These are phyloP conservation scores for Cladosporium sp. DNA, from an alignment of 2,329 filamentous ascomycete species.

Conservation along the genomic window DNA sequence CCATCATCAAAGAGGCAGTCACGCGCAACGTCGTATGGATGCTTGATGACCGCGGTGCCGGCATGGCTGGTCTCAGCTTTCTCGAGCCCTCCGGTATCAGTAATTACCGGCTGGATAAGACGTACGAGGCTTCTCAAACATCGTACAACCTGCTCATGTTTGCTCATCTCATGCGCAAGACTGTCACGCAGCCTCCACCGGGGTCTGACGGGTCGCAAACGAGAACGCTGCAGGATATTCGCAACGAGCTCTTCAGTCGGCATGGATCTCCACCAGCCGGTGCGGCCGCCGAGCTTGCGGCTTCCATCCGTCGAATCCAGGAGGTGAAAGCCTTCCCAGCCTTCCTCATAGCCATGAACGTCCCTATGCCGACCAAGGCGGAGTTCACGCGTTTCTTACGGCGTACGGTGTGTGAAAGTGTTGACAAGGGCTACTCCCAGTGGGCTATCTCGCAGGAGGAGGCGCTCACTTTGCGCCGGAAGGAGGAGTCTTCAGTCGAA, in stretches of 20 bases:
- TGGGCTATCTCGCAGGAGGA: conserved; percentile 18
- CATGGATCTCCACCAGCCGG: conserved; percentile 20
- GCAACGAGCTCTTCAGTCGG: conserved; percentile 18
- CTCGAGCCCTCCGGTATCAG: conserved; percentile 18
- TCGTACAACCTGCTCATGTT: conserved; percentile 22
- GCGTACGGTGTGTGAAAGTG: conserved; percentile 15
- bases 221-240: conserved; percentile 14
- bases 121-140: conserved; percentile 20
- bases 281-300: conserved; percentile 18
- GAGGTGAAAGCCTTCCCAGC: conserved; percentile 17
- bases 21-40: conserved; percentile 25
- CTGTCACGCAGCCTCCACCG: conserved; percentile 13
- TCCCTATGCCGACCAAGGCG: conserved; percentile 7
- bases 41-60: conserved; percentile 17
- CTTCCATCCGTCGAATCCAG: conserved; percentile 19
- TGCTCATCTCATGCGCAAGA: conserved; percentile 19
- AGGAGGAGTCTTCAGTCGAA: conserved; percentile 11
- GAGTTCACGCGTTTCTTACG: conserved; percentile 18
- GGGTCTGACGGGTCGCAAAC: background rate
- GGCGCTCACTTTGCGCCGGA: conserved; percentile 17
- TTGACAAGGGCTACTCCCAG: conserved; percentile 19
- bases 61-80: conserved; percentile 20
- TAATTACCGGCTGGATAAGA: conserved; percentile 19
- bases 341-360: conserved; percentile 18
- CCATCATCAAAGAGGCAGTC: conserved; percentile 22